A percentile compares a stretch with the other conserved stretches of the same genome.
These are phyloP conservation scores for Plectosphaerella cucumerina DNA, from an alignment of 2,329 filamentous ascomycete species.

Conservation along the genomic window DNA sequence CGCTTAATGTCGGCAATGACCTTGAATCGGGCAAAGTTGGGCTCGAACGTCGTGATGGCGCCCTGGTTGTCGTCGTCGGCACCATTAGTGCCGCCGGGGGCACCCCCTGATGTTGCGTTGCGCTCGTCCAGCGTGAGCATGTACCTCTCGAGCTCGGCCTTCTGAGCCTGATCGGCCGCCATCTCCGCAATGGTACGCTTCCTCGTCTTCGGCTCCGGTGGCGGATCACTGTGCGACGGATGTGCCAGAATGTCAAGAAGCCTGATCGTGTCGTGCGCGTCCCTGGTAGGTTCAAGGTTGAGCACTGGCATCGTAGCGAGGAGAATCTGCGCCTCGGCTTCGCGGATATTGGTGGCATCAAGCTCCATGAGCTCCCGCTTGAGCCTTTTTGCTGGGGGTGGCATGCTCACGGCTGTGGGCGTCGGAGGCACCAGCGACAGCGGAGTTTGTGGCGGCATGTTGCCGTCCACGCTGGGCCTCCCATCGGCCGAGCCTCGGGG, in stretches of 20 bases:
- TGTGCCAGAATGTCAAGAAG: constrained; percentile 70
- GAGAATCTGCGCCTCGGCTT: constrained; percentile 73
- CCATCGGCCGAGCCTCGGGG: constrained; percentile 44
- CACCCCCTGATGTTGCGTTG: constrained; percentile 56
- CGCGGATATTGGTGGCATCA: constrained; percentile 67
- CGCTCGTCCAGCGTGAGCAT: constrained; percentile 92
- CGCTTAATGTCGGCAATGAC: constrained; percentile 79
- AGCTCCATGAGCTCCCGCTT: constrained; percentile 73
- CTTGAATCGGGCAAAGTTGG: constrained; percentile 88
- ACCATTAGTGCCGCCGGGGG: constrained; percentile 52
- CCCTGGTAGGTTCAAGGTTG: constrained; percentile 71
- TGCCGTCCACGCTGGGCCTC: constrained; percentile 29
- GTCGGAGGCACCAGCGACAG: constrained; percentile 56
- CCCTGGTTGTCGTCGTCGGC: constrained; percentile 71
- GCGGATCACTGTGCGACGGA: constrained; percentile 70
- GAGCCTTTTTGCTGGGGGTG: constrained; percentile 59
- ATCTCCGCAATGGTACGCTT: constrained; percentile 94
- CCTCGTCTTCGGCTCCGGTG: constrained; percentile 80
- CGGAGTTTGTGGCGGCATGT: constrained; percentile 65
- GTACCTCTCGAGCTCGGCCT: constrained; percentile 83
- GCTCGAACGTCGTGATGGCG: constrained; percentile 71
- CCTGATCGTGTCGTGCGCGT: constrained; percentile 62
- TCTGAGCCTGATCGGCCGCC: constrained; percentile 88
- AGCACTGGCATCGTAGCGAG: constrained; percentile 71
- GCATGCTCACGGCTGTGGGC: constrained; percentile 55